phyloP scores from a whole-genome alignment of 1,284 basidiomycete species.

The Melanopsichium pennsylvanicum region DNA sequence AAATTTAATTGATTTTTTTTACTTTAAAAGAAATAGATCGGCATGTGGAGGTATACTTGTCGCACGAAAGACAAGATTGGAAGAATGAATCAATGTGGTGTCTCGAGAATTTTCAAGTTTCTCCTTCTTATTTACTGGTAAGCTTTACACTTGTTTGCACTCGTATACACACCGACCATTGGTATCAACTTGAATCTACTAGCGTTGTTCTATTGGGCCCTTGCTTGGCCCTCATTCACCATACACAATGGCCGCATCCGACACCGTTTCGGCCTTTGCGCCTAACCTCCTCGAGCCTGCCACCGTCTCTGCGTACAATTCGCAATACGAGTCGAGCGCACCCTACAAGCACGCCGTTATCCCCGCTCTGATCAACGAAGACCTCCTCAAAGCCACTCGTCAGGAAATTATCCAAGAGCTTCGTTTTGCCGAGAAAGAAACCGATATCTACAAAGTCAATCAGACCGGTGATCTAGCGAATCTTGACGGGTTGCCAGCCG shows the following conservation, averaged over 20 bases:
- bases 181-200: not conserved
- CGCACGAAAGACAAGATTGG: no score
- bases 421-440: slow-evolving; percentile 94
- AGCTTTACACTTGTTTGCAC: no score
- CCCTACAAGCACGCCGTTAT: slow-evolving; percentile 88
- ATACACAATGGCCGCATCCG: slow-evolving; percentile 17
- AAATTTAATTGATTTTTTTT: no score
- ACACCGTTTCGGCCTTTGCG: slow-evolving; percentile 38
- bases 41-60: no score
- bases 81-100: no score
- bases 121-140: slow-evolving; percentile 7
- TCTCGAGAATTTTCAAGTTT: not conserved
- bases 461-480: slow-evolving; percentile 98
- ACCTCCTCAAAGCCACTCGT: slow-evolving; percentile 78
- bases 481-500: slow-evolving; percentile 75
- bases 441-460: slow-evolving; percentile 98
- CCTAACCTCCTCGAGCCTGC: slow-evolving; percentile 37
- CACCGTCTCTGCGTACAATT: slow-evolving; percentile 31
- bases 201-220: no score
- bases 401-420: slow-evolving; percentile 83
- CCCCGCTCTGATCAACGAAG: slow-evolving; percentile 83
- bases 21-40: no score
- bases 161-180: no score
- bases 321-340: slow-evolving; percentile 48
- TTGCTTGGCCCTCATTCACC: no score